phyloP scores from a whole-genome alignment of 176 grass and related monocot genomes.

The Phoenix dactylifera region DNA sequence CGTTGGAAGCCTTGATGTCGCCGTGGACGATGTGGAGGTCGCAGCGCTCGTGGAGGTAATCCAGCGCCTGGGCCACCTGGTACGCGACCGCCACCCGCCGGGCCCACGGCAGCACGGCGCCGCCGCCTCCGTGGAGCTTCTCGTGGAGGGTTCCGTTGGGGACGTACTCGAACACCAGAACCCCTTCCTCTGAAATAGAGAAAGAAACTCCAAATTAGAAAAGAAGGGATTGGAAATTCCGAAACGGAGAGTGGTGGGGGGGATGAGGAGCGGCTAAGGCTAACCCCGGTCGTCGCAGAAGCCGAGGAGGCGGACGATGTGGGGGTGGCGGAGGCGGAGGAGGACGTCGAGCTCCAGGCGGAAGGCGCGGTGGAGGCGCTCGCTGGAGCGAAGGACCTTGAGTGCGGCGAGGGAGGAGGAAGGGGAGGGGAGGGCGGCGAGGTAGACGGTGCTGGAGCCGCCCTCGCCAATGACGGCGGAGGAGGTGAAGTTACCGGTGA shows the following conservation, averaged over 20 bases:
- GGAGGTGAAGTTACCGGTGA: neutral
- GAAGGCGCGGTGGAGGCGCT: constrained; percentile 6
- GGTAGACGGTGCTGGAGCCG: constrained; percentile 14
- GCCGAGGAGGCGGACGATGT: constrained; percentile 10
- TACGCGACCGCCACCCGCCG: too few relatives aligned
- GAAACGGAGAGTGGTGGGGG: neutral
- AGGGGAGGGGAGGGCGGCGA: neutral
- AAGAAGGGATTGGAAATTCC: neutral
- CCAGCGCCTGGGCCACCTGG: too few relatives aligned
- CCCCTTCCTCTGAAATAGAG: constrained; percentile 24
- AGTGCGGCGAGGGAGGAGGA: neutral
- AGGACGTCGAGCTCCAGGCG: constrained; percentile 9
- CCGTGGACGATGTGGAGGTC: too few relatives aligned
- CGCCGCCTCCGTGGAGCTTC: constrained; percentile 12
- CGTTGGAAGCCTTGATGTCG: too few relatives aligned
- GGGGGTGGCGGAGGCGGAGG: neutral
- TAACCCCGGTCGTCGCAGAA: constrained; percentile 7
- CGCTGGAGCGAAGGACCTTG: constrained; percentile 9
- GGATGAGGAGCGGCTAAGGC: too few relatives aligned
- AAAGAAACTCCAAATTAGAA: neutral
- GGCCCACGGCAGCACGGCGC: neutral
- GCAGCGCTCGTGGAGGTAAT: too few relatives aligned
- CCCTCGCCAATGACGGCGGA: constrained; percentile 5
- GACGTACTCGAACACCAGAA: constrained; percentile 48
- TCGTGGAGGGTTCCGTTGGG: constrained; percentile 52